phyloP scores from a whole-genome alignment of 2,329 filamentous ascomycete genomes.

The Botrytis squamosa region DNA sequence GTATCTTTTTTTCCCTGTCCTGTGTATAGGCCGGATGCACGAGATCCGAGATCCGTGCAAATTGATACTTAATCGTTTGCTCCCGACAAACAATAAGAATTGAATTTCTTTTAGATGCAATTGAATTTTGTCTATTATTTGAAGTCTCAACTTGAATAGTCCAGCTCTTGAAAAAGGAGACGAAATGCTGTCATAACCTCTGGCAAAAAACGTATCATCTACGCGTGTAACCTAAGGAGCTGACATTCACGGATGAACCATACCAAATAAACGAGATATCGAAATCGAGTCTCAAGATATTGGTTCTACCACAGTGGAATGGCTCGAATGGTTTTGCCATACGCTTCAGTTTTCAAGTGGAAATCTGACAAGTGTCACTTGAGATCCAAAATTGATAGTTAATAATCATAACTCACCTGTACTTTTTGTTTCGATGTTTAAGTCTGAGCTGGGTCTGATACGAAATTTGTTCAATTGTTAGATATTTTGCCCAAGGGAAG shows the following conservation, averaged over 20 bases:
- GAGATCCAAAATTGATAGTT: neutral
- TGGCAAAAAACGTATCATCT: neutral
- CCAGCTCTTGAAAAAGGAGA: neutral
- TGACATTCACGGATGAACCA: neutral
- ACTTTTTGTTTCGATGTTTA: neutral
- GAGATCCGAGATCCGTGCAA: neutral
- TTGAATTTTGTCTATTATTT: neutral
- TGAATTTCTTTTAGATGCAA: neutral
- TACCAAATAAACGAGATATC: neutral
- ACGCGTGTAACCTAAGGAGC: neutral
- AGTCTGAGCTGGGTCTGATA: neutral
- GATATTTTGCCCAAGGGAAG: neutral
- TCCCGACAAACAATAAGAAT: neutral
- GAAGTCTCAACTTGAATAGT: neutral
- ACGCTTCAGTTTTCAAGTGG: neutral
- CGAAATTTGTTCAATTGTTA: too few relatives aligned
- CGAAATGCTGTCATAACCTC: neutral
- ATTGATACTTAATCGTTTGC: neutral
- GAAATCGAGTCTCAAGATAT: constrained; percentile 3
- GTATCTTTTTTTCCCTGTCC: neutral
- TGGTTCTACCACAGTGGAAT: neutral
- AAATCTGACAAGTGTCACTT: neutral
- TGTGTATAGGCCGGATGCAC: neutral
- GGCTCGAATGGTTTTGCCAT: neutral
- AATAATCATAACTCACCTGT: neutral